Base-by-base conservation (phyloP, 768 basidiomycete species). In the Hypholoma fasciculare region DNA sequence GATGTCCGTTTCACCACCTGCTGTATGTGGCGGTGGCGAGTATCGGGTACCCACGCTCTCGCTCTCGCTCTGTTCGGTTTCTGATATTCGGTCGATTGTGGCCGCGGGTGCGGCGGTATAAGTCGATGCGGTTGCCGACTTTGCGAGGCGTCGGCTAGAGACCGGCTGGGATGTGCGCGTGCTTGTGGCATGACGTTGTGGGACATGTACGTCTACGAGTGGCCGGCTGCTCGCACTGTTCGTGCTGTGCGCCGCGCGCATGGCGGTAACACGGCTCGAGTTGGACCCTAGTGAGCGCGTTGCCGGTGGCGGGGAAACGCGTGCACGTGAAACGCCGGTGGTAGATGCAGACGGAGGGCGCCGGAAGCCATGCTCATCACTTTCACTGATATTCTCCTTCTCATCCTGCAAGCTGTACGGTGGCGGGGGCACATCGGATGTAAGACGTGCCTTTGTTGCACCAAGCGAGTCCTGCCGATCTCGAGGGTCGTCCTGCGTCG, bases 51-150 rank as follows among this genome's bases (percentile, higher is more conserved):
- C 30, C 30, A 63, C 70, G 58, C 69, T 63, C 57, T 78, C 77
- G 39, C 69, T 74, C 53, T 81, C 82, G 46, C 72, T 76, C 13
- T 65, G 57, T 5, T 71, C 73, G 38, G 65, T 65, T 49, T 82
- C 81, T 6, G 76, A 78, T 30, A 84, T 82, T 54, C 80, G 78
- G 61, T 84, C 83, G 49, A 82, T 74, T 27, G 74, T 71, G 23
- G 68, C 63, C 16, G 67, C 56, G 43, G 52, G 47, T 1, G 65
- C 57, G 6, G 68, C 61, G 23, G 72, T 71, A 57, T 73, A 73
- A 13, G 70, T 61, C 9, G 63, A 61, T 37, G 72, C 70, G 2
- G 68, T 64, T 13, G 51, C 51, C 17, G 75, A 63, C 71, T 82
- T 82, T 68, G 82, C 72, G 11, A 82, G 71, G n/a, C 83, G 76